These are phyloP conservation scores for Pichia sp. DNA, from an alignment of 1,139 yeast genomes.

Conservation along the genomic window DNA sequence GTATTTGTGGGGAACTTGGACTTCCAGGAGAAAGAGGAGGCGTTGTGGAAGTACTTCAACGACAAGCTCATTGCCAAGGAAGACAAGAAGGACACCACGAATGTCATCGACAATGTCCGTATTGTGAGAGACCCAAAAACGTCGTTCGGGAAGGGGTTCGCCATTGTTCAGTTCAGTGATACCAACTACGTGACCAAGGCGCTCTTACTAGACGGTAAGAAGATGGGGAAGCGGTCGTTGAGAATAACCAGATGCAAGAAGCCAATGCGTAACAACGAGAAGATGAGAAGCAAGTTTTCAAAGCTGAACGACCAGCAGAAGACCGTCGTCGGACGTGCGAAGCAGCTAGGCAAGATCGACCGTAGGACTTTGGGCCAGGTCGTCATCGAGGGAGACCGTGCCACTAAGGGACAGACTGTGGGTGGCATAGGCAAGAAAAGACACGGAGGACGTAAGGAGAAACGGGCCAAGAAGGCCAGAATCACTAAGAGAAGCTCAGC, in stretches of 20 bases:
- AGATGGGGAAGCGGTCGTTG: constrained; percentile 58
- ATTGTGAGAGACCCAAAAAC: constrained; percentile 89
- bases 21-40: constrained; percentile 88
- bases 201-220: constrained; percentile 68
- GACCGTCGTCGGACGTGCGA: constrained; percentile 77
- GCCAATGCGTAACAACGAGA: constrained; percentile 29
- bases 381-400: constrained; percentile 74
- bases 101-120: constrained; percentile 66
- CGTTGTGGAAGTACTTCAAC: constrained; percentile 78
- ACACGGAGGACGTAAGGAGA: constrained; percentile 22
- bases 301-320: constrained; percentile 58
- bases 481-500: constrained; percentile 62
- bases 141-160: constrained; percentile 95
- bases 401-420: constrained; percentile 56
- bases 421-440: constrained; percentile 55
- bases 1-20: constrained; percentile 92
- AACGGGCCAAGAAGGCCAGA: constrained; percentile 38
- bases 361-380: constrained; percentile 57
- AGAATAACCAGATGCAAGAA: constrained; percentile 77
- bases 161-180: constrained; percentile 88
- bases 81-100: constrained; percentile 46
- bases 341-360: constrained; percentile 75
- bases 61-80: constrained; percentile 26
- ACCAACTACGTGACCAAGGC: constrained; percentile 80
- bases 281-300: constrained; percentile 27